Base-by-base conservation (phyloP, 805 yeast genomes). In the Yarrowia deformans region DNA sequence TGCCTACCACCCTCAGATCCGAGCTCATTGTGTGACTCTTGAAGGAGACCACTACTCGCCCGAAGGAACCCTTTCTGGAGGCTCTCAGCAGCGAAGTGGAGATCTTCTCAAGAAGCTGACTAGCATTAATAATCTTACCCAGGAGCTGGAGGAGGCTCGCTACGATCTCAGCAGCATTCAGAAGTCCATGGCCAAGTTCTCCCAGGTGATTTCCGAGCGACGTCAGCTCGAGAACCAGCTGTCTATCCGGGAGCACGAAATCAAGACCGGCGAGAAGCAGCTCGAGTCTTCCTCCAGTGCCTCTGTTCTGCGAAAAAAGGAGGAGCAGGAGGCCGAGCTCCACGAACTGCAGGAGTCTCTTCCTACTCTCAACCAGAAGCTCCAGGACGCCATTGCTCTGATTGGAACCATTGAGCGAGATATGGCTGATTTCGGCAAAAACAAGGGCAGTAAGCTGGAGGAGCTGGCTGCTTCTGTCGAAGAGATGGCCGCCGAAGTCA, bases 31-130 rank as follows among this genome's bases (percentile, higher is more conserved):
- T 39, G 92, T 96, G 16, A 95, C 99, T 0, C 77, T 90, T 42
- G 93, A 93, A 68, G 99, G 99, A 66, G 99, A 95, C 77, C 85
- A 89, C 12, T 95, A 93, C 79, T 99, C 95, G 76, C 99, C 99
- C 0, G 92, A 90, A 72, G 99, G 99, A 16, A 91, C 97, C 8
- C 81, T 95, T 35, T 90, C 97, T 0, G 99, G 99, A 60, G 98
- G 98, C n/a, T 88, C 96, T 23, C 71, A 72, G 35, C 87, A 83
- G 71, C 81, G 82, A 61, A 80, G 85, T 16, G 83, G 86, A 1
- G 84, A 92, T 0, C 77, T 90, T 2, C 81, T 93, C 69, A 77
- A 86, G 12, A 86, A 85, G 54, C 85, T 93, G 76, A 94, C 89
- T 74, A 85, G 85, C 70, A 88, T 84, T 72, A 90, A 90, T 73